phyloP scores from a whole-genome alignment of 768 basidiomycete species.

The Epithele typhae region DNA sequence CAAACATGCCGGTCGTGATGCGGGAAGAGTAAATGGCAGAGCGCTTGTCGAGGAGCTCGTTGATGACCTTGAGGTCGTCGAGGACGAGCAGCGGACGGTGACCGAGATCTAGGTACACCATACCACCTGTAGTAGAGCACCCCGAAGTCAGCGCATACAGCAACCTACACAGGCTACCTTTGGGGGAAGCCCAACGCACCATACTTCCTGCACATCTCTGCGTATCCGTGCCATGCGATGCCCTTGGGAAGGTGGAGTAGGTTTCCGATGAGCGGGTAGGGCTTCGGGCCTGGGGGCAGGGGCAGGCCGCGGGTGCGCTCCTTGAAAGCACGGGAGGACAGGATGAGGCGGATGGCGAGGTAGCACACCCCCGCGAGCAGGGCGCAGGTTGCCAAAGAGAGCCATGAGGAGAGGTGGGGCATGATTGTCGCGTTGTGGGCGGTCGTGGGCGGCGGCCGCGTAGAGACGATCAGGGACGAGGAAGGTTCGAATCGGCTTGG shows the following conservation, averaged over 20 bases:
- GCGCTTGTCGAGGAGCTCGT: conserved; percentile 24
- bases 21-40: conserved; percentile 27
- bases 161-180: neutral
- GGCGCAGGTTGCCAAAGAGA: too few relatives aligned
- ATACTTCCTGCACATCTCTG: conserved; percentile 3
- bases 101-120: conserved; percentile 13
- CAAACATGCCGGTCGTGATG: neutral
- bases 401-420: too few relatives aligned
- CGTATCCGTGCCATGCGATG: conserved; percentile 8
- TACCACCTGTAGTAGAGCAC: conserved; percentile 12
- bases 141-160: too few relatives aligned
- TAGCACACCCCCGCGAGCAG: too few relatives aligned
- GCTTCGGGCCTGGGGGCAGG: conserved; percentile 19
- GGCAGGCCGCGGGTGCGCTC: neutral
- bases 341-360: too few relatives aligned
- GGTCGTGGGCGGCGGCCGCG: too few relatives aligned
- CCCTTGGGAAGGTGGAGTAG: conserved; percentile 8
- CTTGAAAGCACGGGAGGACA: neutral
- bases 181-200: conserved; percentile 1
- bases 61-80: conserved; percentile 9
- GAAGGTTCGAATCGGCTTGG: too few relatives aligned
- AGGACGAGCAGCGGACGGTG: conserved; percentile 18
- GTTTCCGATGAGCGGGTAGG: conserved; percentile 17
- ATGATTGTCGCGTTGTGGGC: too few relatives aligned
- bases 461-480: too few relatives aligned